Percentiles rank a stretch among this genome's conserved stretches.
Evolutionary conservation across 2,329 filamentous ascomycete species (phyloP).

Genomic region (Calonectria naviculata): DNA sequence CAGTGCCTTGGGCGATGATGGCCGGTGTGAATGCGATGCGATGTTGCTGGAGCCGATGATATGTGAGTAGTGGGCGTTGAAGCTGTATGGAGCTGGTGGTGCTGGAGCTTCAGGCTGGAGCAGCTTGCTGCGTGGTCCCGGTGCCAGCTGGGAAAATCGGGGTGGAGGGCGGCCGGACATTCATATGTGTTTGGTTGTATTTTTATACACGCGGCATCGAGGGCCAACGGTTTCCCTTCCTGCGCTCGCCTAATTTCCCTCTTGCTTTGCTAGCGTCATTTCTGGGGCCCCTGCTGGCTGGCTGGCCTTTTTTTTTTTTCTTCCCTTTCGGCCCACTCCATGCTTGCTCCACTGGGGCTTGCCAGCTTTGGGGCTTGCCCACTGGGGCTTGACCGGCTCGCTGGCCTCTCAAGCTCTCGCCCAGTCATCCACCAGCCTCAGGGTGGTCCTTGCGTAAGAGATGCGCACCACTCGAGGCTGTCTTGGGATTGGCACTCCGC

Average conservation of each 20-base stretch:
- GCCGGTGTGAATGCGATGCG: neutral
- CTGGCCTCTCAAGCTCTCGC: constrained; percentile 12
- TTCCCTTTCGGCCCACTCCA: constrained; percentile 32
- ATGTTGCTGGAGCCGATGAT: neutral
- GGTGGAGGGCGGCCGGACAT: constrained; percentile 56
- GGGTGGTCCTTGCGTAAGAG: constrained; percentile 28
- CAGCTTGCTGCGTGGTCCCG: constrained; percentile 33
- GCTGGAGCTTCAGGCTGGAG: constrained; percentile 30
- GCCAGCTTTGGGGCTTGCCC: constrained; percentile 20
- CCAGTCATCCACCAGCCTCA: constrained; percentile 33
- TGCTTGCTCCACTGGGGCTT: constrained; percentile 20
- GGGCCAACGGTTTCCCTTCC: constrained; percentile 48
- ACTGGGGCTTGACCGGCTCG: constrained; percentile 22
- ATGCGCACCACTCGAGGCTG: constrained; percentile 16
- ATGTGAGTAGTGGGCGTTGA: constrained; percentile 21
- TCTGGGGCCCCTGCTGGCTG: constrained; percentile 31
- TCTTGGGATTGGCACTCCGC: constrained; percentile 3
- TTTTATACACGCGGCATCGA: constrained; percentile 56
- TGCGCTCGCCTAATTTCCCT: constrained; percentile 52
- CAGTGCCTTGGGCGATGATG: neutral
- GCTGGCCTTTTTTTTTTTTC: constrained; percentile 22
- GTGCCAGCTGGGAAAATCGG: constrained; percentile 49
- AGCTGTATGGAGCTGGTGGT: constrained; percentile 31
- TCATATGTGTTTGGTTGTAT: constrained; percentile 57
- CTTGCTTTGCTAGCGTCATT: constrained; percentile 47